Evolutionary conservation across 495 filamentous ascomycete species (phyloP).

Genomic region (Talaromyces trachyspermus): DNA sequence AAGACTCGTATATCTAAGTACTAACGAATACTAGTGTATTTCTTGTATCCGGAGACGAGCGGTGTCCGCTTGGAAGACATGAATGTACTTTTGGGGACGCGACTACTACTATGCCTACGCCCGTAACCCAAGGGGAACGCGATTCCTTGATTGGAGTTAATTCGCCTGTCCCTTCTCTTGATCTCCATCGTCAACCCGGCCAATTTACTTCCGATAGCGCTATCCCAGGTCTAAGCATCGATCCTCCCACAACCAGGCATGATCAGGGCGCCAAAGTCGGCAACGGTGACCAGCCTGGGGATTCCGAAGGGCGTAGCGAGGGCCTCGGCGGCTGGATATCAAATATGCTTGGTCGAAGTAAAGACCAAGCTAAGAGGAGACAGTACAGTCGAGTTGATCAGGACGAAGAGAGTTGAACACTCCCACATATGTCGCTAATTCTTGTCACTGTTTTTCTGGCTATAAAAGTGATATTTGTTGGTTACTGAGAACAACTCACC

Average conservation of each 20-base stretch:
- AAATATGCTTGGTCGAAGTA: constrained; percentile 50
- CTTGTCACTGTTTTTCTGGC: neutral
- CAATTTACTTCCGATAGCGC: constrained; percentile 49
- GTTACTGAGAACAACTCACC: neutral
- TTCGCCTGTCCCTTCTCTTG: constrained; percentile 73
- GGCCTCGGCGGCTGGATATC: constrained; percentile 66
- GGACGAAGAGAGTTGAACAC: constrained; percentile 40
- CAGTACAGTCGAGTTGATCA: constrained; percentile 62
- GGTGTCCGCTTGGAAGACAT: constrained; percentile 95
- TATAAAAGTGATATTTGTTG: neutral
- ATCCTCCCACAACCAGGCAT: constrained; percentile 50
- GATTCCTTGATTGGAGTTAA: constrained; percentile 63
- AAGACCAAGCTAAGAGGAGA: constrained; percentile 39
- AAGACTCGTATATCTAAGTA: neutral
- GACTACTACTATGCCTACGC: constrained; percentile 68
- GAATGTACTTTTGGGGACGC: constrained; percentile 88
- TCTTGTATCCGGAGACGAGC: constrained; percentile 93
- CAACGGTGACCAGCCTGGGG: constrained; percentile 20
- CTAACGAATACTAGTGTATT: constrained; percentile 66
- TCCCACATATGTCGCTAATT: neutral
- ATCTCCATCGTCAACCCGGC: constrained; percentile 52
- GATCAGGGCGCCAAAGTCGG: constrained; percentile 40
- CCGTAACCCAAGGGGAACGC: constrained; percentile 60
- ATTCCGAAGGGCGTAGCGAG: constrained; percentile 34
- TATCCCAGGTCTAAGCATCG: constrained; percentile 67